A percentile compares a stretch with the other conserved stretches of the same genome.
These are phyloP conservation scores for Arachis hypogaea DNA, from an alignment of 306 rosid species.

Conservation along the genomic window DNA sequence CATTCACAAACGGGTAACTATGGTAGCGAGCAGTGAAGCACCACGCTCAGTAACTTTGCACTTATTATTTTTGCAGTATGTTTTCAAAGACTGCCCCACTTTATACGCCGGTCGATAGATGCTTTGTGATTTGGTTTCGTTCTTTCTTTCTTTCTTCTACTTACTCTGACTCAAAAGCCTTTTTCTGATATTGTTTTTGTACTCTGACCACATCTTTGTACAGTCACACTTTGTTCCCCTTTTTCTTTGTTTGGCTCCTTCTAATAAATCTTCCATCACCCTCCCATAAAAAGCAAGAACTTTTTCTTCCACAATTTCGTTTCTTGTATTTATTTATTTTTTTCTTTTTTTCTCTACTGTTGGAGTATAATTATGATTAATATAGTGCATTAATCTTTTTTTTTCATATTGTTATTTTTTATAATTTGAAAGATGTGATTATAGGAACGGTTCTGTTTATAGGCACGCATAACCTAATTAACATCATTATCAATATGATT, in stretches of 20 bases:
- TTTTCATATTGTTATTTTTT: too few relatives aligned
- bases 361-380: conserved; percentile 3
- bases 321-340: neutral
- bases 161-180: conserved; percentile 17
- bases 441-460: conserved; percentile 31
- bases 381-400: neutral
- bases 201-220: conserved; percentile 42
- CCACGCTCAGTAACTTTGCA: conserved; percentile 20
- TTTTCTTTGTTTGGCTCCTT: conserved; percentile 35
- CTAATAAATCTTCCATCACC: neutral
- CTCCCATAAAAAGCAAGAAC: neutral
- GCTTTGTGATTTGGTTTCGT: conserved; percentile 37
- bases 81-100: conserved; percentile 36
- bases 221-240: conserved; percentile 40
- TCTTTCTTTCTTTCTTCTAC: conserved; percentile 38
- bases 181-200: conserved; percentile 30
- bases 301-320: neutral
- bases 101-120: conserved; percentile 32
- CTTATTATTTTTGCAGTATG: neutral
- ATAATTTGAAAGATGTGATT: conserved; percentile 19
- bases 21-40: neutral
- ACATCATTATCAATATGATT: conserved; percentile 23
- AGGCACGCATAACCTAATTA: conserved; percentile 14
- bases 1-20: conserved; percentile 31
- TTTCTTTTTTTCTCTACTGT: neutral